These are phyloP conservation scores for Pisolithus albus DNA, from an alignment of 768 basidiomycete genomes.

Conservation along the genomic window DNA sequence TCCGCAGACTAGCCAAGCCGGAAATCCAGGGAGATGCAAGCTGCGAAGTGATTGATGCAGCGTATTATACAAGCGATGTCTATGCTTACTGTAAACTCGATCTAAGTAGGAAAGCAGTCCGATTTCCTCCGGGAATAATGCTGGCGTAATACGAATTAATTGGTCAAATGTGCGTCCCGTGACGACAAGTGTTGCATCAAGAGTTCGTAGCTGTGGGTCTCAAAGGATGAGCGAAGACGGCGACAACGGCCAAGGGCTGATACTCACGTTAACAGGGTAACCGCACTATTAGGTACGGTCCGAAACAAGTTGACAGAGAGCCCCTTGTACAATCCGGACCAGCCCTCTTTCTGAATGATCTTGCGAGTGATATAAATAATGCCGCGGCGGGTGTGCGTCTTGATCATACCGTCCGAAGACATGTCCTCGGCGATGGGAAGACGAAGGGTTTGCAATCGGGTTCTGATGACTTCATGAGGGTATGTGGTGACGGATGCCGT, in stretches of 20 bases:
- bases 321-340: constrained; percentile 87
- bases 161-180: neutral
- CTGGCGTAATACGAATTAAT: neutral
- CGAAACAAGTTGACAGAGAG: constrained; percentile 89
- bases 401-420: constrained; percentile 58
- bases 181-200: constrained; percentile 28
- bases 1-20: no score
- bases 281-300: constrained; percentile 93
- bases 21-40: no score
- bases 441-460: constrained; percentile 85
- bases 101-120: no score
- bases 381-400: constrained; percentile 51
- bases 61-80: no score
- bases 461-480: constrained; percentile 98
- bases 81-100: no score
- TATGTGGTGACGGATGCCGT: constrained; percentile 93
- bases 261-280: constrained; percentile 67
- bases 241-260: neutral
- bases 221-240: constrained; percentile 2
- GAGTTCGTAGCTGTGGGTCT: constrained; percentile 21
- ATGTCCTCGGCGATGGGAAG: constrained; percentile 54
- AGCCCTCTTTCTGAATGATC: constrained; percentile 78
- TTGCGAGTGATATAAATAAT: constrained; percentile 64
- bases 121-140: no score
- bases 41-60: no score